phyloP scores from a whole-genome alignment of 192 early-diverging fungal species.

The Entomortierella lignicola region DNA sequence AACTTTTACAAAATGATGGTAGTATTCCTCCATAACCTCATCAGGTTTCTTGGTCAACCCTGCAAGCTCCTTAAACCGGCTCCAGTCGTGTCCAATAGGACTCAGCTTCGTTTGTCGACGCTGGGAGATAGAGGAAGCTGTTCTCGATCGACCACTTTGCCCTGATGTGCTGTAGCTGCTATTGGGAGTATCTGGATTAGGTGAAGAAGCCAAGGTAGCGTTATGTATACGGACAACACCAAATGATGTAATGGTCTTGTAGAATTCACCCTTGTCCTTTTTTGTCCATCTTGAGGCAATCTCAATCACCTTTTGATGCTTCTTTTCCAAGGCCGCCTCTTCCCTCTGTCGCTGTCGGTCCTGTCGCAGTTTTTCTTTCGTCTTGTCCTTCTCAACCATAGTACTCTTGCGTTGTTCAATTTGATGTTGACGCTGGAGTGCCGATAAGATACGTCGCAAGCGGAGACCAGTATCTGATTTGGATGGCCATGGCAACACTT shows the following conservation, averaged over 20 bases:
- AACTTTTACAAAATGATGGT: conserved; percentile 62
- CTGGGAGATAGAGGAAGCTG: conserved; percentile 17
- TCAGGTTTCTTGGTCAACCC: conserved; percentile 72
- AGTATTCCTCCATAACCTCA: conserved; percentile 75
- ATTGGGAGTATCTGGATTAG: conserved; percentile 25
- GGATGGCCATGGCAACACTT: conserved; percentile 67
- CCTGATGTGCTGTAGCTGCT: conserved; percentile 69
- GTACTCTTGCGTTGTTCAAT: conserved; percentile 52
- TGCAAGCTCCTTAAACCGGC: conserved; percentile 75
- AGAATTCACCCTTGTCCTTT: conserved; percentile 63
- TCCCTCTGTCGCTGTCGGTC: conserved; percentile 57
- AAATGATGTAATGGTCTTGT: conserved; percentile 63
- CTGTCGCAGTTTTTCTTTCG: conserved; percentile 48
- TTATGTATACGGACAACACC: conserved; percentile 58
- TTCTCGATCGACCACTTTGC: conserved; percentile 80
- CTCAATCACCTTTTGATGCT: conserved; percentile 53
- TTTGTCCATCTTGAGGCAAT: conserved; percentile 63
- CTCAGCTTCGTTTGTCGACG: conserved; percentile 25
- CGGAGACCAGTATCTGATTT: conserved; percentile 72
- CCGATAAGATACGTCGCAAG: conserved; percentile 65
- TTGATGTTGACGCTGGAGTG: conserved; percentile 62
- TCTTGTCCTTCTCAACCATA: conserved; percentile 54
- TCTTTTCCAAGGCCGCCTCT: conserved; percentile 50
- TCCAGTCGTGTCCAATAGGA: conserved; percentile 65
- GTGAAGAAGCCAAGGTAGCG: conserved; percentile 3